Conservation (phyloP, 2,329 filamentous ascomycete genomes). For the Fusarium armeniacum region DNA sequence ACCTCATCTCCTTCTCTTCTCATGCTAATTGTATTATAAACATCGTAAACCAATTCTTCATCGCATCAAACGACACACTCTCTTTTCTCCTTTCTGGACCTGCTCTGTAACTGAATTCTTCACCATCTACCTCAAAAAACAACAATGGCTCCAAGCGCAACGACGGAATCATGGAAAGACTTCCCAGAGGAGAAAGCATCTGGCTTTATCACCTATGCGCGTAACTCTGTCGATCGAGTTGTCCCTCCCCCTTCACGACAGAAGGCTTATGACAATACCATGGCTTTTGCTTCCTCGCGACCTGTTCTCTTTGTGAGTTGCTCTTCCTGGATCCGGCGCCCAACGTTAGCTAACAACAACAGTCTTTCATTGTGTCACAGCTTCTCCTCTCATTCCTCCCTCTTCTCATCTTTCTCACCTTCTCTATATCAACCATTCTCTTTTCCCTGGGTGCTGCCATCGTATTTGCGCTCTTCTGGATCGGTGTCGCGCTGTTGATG, state of each 20-base stretch:
- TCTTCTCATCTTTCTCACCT: slow-evolving; percentile 75
- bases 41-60: background rate
- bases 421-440: slow-evolving; percentile 72
- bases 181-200: slow-evolving; percentile 53
- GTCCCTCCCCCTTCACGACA: slow-evolving; percentile 73
- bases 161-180: slow-evolving; percentile 38
- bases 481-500: slow-evolving; percentile 74
- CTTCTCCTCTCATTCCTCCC: slow-evolving; percentile 75
- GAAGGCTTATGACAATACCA: slow-evolving; percentile 66
- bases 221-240: slow-evolving; percentile 63
- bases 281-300: slow-evolving; percentile 71
- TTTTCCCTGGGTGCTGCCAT: slow-evolving; percentile 74
- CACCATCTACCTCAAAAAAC: background rate
- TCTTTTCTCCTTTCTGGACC: background rate
- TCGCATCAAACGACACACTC: background rate
- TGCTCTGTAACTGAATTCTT: background rate
- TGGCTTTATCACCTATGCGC: slow-evolving; percentile 58
- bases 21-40: slow-evolving; percentile 17
- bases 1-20: slow-evolving; percentile 14
- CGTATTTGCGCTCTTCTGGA: slow-evolving; percentile 76
- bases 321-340: background rate
- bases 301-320: slow-evolving; percentile 77
- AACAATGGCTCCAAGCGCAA: slow-evolving; percentile 32
- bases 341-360: background rate
- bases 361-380: slow-evolving; percentile 79